These are phyloP conservation scores for Suhomyces guaymorum DNA, from an alignment of 1,139 yeast genomes.

Conservation along the genomic window DNA sequence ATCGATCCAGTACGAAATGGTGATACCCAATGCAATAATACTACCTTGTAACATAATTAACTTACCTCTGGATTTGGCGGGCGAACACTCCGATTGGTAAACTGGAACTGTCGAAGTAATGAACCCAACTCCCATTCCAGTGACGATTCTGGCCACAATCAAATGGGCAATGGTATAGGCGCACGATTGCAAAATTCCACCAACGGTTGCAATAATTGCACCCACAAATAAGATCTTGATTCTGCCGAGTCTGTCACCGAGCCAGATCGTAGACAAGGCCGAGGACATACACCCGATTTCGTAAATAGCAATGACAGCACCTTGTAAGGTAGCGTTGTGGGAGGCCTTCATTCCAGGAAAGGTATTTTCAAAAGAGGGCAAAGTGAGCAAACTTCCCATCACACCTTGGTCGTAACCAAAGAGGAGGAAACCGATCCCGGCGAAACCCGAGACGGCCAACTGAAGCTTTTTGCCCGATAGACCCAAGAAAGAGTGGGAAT, in stretches of 20 bases:
- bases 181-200: slow-evolving; percentile 39
- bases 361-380: slow-evolving; percentile 36
- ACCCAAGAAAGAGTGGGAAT: slow-evolving; percentile 24
- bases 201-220: slow-evolving; percentile 33
- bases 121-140: slow-evolving; percentile 44
- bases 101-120: slow-evolving; percentile 43
- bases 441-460: slow-evolving; percentile 28
- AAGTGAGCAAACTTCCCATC: slow-evolving; percentile 47
- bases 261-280: slow-evolving; percentile 36
- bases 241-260: slow-evolving; percentile 40
- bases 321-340: slow-evolving; percentile 37
- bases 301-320: slow-evolving; percentile 40
- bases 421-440: slow-evolving; percentile 35
- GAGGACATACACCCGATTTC: slow-evolving; percentile 41
- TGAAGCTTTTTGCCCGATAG: slow-evolving; percentile 29
- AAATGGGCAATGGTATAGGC: slow-evolving; percentile 36
- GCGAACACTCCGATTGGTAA: slow-evolving; percentile 41
- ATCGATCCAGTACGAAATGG: slow-evolving; percentile 37
- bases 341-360: slow-evolving; percentile 37
- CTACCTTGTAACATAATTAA: slow-evolving; percentile 40
- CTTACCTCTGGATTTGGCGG: slow-evolving; percentile 36
- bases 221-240: slow-evolving; percentile 34
- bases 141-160: slow-evolving; percentile 42
- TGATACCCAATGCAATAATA: slow-evolving; percentile 28
- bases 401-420: slow-evolving; percentile 56